phyloP scores from a whole-genome alignment of 305 asterid genomes.

The Fraxinus latifolia region DNA sequence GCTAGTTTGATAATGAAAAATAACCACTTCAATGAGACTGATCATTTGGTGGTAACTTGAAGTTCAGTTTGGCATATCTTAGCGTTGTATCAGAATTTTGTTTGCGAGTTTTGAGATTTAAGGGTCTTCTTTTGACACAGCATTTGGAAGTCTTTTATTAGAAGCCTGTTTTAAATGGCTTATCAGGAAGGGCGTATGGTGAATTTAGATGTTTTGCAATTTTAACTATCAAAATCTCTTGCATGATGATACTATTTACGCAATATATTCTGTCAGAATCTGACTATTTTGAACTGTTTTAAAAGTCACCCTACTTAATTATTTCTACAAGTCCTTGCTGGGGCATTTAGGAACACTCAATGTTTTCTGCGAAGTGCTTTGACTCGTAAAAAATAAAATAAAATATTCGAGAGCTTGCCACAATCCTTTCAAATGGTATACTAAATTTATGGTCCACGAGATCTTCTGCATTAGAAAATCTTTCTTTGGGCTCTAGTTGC shows the following conservation, averaged over 20 bases:
- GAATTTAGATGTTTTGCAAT: background rate
- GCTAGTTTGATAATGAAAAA: background rate
- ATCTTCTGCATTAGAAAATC: background rate
- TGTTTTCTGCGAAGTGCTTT: background rate
- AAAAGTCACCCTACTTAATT: background rate
- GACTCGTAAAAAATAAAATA: background rate
- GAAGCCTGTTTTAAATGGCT: background rate
- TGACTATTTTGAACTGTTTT: background rate
- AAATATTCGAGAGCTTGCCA: background rate
- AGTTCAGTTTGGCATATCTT: background rate
- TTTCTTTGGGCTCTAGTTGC: background rate
- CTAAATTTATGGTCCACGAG: background rate
- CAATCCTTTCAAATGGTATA: background rate
- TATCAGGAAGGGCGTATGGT: background rate
- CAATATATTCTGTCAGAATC: background rate
- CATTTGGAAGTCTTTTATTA: background rate
- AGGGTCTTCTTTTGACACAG: background rate
- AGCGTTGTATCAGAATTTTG: background rate
- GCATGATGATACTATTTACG: background rate
- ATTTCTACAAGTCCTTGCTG: background rate
- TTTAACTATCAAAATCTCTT: background rate
- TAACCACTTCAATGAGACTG: background rate
- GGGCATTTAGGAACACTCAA: background rate
- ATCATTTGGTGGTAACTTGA: slow-evolving; percentile 1
- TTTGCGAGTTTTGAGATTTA: background rate